Evolutionary conservation across 2,329 filamentous ascomycete genomes (phyloP), one percentile per base, ranked within the genome.

Genomic region (Penicillium sp.): DNA sequence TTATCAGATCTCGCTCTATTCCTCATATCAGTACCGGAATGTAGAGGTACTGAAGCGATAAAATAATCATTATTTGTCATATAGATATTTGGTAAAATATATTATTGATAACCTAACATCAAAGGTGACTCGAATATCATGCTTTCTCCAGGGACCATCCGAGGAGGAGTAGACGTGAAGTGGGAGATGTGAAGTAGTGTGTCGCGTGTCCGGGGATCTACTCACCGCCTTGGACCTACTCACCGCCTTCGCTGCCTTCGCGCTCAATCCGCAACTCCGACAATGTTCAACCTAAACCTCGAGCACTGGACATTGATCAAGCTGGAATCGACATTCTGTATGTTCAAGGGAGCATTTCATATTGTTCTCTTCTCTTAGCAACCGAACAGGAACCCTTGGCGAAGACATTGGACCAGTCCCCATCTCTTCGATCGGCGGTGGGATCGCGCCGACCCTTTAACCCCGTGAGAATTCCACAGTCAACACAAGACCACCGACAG

Each of bases 261-360:
- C 29, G 31, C 9, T 20, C 46, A 37, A 34, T 31, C 53, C 53
- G 53, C 53, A 55, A 51, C 53, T 55, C 53, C 47, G 53, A 49
- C 34, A 37, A 48, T 39, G 35, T 48, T 34, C 35, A 39, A n/a
- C 26, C 26, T 18, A 34, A 35, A 18, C 14, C 18, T 34, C 9
- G 11, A 53, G 43, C 18, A 20, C 43, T 39, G 11, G 35, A 32
- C 34, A 48, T 37, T 31, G 18, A 29, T 38, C n/a, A 51, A 31
- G 24, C 46, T 29, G 7, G 10, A 50, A 32, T 32, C 39, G n/a
- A n/a, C 10, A 26, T 20, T 44, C 29, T 31, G 14, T 34, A 50
- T 51, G n/a, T 45, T 51, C 32, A 44, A 51, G 5, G 10, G 31
- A 22, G 9, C 7, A 5, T 26, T 51, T 39, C 8, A 16, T 16